These are phyloP conservation scores for Aspergillus ellipticus DNA, from an alignment of 495 filamentous ascomycete species.

Conservation along the genomic window DNA sequence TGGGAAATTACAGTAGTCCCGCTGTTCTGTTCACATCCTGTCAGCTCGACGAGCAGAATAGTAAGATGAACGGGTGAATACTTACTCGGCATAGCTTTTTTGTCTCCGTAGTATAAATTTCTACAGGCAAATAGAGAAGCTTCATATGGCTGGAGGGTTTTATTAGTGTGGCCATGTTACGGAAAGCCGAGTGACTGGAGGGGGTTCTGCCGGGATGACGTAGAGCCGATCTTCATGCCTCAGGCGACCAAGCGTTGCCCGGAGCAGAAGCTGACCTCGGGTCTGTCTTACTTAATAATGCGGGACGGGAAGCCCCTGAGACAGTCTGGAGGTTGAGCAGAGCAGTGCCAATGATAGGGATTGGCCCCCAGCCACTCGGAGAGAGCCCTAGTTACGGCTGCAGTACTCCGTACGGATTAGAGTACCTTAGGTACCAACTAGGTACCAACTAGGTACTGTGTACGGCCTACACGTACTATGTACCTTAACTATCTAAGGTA, in stretches of 20 bases:
- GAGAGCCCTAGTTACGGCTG: not conserved
- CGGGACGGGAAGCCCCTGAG: not conserved
- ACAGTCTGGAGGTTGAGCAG: not conserved
- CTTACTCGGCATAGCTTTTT: conserved; percentile 17
- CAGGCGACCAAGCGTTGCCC: too few relatives aligned
- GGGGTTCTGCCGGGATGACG: not conserved
- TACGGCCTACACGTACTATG: too few relatives aligned
- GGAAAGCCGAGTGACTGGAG: not conserved
- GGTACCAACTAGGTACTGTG: too few relatives aligned
- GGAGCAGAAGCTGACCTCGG: not conserved
- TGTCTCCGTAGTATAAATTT: too few relatives aligned
- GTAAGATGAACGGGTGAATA: not conserved
- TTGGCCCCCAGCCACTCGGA: not conserved
- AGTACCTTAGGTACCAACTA: too few relatives aligned
- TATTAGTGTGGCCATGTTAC: not conserved
- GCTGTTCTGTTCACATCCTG: conserved; percentile 17
- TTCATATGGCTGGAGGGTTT: too few relatives aligned
- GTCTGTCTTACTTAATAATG: not conserved
- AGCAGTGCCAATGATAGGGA: not conserved
- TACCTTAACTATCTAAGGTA: too few relatives aligned
- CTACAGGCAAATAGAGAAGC: too few relatives aligned
- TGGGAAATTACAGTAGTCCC: conserved; percentile 30
- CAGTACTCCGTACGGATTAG: too few relatives aligned
- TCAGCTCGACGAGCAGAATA: not conserved
- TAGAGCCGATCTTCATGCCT: not conserved